Percentiles rank a stretch among this genome's conserved stretches.
Conservation (phyloP, 768 basidiomycete genomes). For the Chalciporus chontae region DNA sequence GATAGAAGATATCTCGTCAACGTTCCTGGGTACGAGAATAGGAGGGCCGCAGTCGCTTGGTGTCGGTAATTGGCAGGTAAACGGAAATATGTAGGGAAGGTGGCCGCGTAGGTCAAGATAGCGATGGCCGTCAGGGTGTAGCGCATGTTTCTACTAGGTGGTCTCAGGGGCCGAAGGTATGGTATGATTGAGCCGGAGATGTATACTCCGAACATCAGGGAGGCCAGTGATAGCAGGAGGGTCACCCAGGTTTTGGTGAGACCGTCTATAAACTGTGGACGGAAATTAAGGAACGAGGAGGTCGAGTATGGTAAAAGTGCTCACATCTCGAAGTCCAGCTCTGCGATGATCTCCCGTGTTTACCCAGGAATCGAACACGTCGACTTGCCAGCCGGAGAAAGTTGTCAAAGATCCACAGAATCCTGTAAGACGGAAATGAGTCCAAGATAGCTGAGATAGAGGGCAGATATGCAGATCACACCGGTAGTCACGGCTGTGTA, state of each 20-base stretch:
- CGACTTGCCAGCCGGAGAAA: conserved; percentile 93
- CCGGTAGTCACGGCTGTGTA: conserved; percentile 89
- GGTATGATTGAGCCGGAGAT: conserved; percentile 45
- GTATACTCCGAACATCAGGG: conserved; percentile 70
- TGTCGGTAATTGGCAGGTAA: conserved; percentile 67
- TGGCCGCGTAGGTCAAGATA: conserved; percentile 67
- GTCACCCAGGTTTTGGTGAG: conserved; percentile 79
- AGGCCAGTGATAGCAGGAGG: conserved; percentile 68
- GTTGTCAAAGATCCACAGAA: conserved; percentile 97
- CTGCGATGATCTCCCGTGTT: conserved; percentile 56
- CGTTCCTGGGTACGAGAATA: conserved; percentile 88
- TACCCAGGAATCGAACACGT: conserved; percentile 82
- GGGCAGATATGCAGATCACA: conserved; percentile 24
- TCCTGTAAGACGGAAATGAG: conserved; percentile 39
- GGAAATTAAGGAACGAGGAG: conserved; percentile 3
- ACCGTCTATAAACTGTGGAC: conserved; percentile 78
- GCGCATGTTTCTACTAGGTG: conserved; percentile 45
- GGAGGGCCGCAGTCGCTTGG: conserved; percentile 78
- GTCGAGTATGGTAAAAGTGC: conserved; percentile 25
- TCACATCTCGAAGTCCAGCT: conserved; percentile 68
- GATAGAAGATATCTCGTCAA: conserved; percentile 81
- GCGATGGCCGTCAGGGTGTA: conserved; percentile 52
- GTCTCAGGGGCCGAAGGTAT: conserved; percentile 38
- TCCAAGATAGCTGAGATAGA: not conserved
- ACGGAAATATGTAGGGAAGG: conserved; percentile 75